Evolutionary conservation across 495 filamentous ascomycete species (phyloP).

Genomic region (Annulohypoxylon bovei): DNA sequence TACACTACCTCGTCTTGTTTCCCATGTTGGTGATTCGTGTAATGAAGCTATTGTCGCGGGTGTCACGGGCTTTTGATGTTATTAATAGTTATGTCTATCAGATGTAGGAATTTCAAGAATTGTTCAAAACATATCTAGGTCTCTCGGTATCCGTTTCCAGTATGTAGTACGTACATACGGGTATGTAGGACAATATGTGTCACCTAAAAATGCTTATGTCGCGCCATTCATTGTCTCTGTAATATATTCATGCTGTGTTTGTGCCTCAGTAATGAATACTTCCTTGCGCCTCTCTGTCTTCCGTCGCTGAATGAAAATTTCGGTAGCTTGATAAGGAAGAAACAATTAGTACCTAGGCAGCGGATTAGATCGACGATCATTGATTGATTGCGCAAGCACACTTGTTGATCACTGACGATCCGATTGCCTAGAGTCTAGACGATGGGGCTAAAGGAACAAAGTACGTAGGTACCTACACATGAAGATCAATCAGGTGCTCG

Average conservation of each 20-base stretch:
- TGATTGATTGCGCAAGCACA: conserved; percentile 14
- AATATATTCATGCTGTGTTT: not conserved
- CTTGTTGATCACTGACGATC: conserved; percentile 28
- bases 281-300: no score
- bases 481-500: no score
- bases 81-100: not conserved
- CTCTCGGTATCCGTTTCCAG: no score
- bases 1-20: conserved; percentile 7
- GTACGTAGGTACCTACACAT: not conserved
- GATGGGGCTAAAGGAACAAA: conserved; percentile 8
- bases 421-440: conserved; percentile 2
- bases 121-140: no score
- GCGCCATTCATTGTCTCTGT: not conserved
- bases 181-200: not conserved
- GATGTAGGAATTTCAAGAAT: not conserved
- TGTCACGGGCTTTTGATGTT: not conserved
- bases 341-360: conserved; percentile 1
- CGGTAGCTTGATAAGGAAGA: not conserved
- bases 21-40: not conserved
- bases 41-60: not conserved
- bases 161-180: no score
- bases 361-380: conserved; percentile 22
- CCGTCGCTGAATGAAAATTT: not conserved
- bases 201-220: not conserved
- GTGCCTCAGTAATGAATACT: not conserved